Base-by-base conservation (phyloP, 371 early-diverging fungal species). In the Capillidium rhysosporum region DNA sequence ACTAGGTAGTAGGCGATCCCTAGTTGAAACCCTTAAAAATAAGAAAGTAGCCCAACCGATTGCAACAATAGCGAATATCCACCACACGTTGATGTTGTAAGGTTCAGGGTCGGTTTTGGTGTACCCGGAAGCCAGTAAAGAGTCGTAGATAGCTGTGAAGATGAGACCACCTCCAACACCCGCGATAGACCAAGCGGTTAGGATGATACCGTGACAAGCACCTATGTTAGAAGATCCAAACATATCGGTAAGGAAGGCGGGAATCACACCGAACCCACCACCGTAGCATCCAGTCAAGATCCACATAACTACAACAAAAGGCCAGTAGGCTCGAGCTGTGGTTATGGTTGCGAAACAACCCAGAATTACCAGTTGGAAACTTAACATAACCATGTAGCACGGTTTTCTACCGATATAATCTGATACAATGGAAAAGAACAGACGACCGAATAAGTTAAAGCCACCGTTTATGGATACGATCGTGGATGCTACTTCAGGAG, bases 181-280 rank as follows among this genome's bases (percentile, higher is more conserved):
- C 14, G 72, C 75, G 34, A 74, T 61, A 40, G 77, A 69, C 79
- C 79, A 79, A 29, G 78, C 77, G 0, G 76, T 74, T 34, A 74
- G 59, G 20, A 72, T 59, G 51, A 74, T 63, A 28, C 75, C 75
- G 56, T 74, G 72, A 49, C 71, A 63, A 40, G 76, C 76, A 31
- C 79, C 77, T 40, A 75, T 73, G 61, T 78, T 78, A 63, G 69
- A 73, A 61, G 70, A 62, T 1, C 79, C 77, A 58, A 75, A 80
- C 69, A 76, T 70, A 54, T 80, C 81, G 43, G 77, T 66, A 1
- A 80, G 67, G 57, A 77, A 79, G 4, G 79, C 78, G 0, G 79
- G 81, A 41, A 80, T 78, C 58, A 76, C 69, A 20, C 77, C 81
- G 44, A 77, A 78, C 7, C 78, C 81, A 18, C 72, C 74, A 24